Base-by-base conservation (phyloP, 2,329 filamentous ascomycete species). In the Phialophora tarda region DNA sequence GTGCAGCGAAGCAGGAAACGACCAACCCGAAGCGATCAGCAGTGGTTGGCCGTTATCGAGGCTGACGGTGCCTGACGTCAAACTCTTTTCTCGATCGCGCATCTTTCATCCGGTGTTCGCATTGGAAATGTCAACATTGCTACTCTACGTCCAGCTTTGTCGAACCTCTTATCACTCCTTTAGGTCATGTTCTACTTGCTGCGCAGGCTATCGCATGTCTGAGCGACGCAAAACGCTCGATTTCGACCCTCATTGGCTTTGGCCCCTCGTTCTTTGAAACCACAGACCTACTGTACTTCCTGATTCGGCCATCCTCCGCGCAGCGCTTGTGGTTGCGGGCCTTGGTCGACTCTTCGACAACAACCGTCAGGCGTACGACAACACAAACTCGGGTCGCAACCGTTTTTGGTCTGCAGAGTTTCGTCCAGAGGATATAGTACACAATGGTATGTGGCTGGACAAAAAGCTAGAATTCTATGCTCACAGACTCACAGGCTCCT, bases 391-490 rank as follows among this genome's bases (percentile, higher is more conserved):
- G 10, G 17, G 10, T 30, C 44, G 28, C 41, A 24, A 59, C 8
- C n/a, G 11, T 30, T 23, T 59, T 48, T 17, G 12, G 44, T 48
- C 11, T 23, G 21, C 17, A 51, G 38, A 38, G 7, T 10, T 23
- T 44, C 32, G 41, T 38, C 34, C 7, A 44, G 28, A 11, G 12
- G 26, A 32, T 26, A 30, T 11, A n/a, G 26, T 59, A 23, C 4
- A n/a, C 21, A 41, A 69, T 69, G 68, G 68, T 69, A 65, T 59
- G 68, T 62, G 60, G 57, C 24, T 17, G 32, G 30, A 23, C 59
- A 47, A 30, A 17, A 57, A 14, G 34, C n/a, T 55, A n/a, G 14
- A 23, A 34, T 48, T 28, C 1, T 21, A 55, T 38, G 23, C 34
- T 58, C 23, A 58, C 38, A 41, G 12, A 7, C 14, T 56, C 59